These are phyloP conservation scores for Globisporangium spinosum DNA, from an alignment of 352 stramenopile genomes.

Conservation along the genomic window DNA sequence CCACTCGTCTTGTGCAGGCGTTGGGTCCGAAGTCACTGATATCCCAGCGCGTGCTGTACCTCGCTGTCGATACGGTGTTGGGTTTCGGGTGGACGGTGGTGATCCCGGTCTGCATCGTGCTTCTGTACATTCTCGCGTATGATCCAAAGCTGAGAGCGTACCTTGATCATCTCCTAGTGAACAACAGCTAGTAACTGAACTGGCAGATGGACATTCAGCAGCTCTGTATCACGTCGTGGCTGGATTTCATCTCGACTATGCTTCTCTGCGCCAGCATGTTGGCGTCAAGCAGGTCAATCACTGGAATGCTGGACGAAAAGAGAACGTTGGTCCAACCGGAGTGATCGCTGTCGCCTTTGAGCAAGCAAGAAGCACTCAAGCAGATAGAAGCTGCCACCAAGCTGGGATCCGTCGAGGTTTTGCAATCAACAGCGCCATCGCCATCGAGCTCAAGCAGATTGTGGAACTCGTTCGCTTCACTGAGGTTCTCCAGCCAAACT, in stretches of 20 bases:
- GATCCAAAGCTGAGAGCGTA: background rate
- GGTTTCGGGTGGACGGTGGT: slow-evolving; percentile 31
- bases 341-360: background rate
- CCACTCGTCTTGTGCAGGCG: slow-evolving; percentile 16
- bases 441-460: background rate
- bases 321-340: background rate
- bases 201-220: slow-evolving; percentile 16
- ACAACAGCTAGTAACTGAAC: slow-evolving; percentile 7
- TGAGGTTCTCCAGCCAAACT: background rate
- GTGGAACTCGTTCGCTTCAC: background rate
- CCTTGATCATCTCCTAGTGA: background rate
- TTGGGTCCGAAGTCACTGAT: slow-evolving; percentile 18
- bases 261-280: slow-evolving; percentile 13
- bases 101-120: slow-evolving; percentile 26
- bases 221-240: slow-evolving; percentile 9
- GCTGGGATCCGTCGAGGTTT: background rate
- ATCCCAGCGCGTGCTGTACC: slow-evolving; percentile 25
- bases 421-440: background rate
- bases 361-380: background rate
- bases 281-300: slow-evolving; percentile 9
- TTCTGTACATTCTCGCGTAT: slow-evolving; percentile 18
- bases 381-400: background rate
- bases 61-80: slow-evolving; percentile 20
- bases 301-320: slow-evolving; percentile 14
- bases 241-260: slow-evolving; percentile 13